Conservation (phyloP, 2,329 filamentous ascomycete genomes). For the Didymella glomerata region DNA sequence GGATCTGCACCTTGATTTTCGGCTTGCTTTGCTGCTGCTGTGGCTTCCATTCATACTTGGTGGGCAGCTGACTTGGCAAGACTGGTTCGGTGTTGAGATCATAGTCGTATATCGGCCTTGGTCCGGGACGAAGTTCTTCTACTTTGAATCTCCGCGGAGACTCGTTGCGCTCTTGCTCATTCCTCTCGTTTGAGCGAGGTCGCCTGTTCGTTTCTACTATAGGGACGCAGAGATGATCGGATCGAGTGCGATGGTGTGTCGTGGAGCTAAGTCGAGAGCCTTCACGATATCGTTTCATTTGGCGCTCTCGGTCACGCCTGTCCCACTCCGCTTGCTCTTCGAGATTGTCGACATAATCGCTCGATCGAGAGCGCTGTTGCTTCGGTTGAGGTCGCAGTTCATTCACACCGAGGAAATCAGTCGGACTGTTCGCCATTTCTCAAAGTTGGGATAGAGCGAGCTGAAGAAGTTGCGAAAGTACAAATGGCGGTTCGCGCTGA, state of each 20-base stretch:
- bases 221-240: conserved; percentile 36
- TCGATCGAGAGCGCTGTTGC: conserved; percentile 34
- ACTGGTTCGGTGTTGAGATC: conserved; percentile 22
- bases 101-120: conserved; percentile 14
- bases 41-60: conserved; percentile 9
- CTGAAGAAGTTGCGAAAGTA: not conserved
- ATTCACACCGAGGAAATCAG: conserved; percentile 3
- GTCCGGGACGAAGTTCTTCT: conserved; percentile 28
- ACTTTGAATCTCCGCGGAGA: conserved; percentile 23
- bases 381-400: not conserved
- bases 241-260: conserved; percentile 14
- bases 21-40: conserved; percentile 19
- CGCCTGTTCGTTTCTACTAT: conserved; percentile 25
- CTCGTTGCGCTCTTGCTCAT: conserved; percentile 14
- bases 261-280: conserved; percentile 15
- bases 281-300: conserved; percentile 36
- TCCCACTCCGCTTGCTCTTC: conserved; percentile 33
- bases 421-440: conserved; percentile 3
- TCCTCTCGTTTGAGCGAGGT: conserved; percentile 21
- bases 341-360: conserved; percentile 35
- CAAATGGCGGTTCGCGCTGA: conserved; percentile 3
- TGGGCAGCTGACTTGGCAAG: conserved; percentile 18
- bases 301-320: conserved; percentile 28
- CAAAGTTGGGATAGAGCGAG: not conserved
- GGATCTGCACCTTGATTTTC: conserved; percentile 37